Conservation (phyloP, 441 rosid species). For the Erodium chrysanthum region DNA sequence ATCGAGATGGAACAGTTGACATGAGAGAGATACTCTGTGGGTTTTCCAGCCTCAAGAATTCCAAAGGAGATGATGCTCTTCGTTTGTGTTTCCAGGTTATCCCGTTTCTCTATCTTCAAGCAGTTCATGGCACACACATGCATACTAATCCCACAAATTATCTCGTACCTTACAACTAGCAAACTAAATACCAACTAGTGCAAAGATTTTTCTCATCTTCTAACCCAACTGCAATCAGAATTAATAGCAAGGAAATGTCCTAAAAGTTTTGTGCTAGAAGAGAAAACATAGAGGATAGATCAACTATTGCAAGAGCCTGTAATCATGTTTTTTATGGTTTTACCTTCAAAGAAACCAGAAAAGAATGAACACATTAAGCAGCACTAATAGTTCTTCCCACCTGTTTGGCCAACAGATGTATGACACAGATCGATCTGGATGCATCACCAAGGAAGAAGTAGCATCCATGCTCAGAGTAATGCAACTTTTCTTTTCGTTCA, state of each 20-base stretch:
- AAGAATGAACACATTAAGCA: not conserved
- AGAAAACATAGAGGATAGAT: not conserved
- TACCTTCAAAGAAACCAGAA: conserved; percentile 1
- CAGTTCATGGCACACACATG: not conserved
- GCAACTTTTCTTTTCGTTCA: conserved; percentile 6
- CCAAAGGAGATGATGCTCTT: conserved; percentile 57
- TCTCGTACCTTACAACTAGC: not conserved
- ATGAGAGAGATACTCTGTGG: conserved; percentile 71
- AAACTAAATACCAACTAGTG: not conserved
- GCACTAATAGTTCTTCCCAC: not conserved
- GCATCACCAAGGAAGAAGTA: conserved; percentile 66
- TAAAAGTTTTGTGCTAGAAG: not conserved
- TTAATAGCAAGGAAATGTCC: not conserved
- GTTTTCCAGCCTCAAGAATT: conserved; percentile 59
- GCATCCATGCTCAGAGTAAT: conserved; percentile 63
- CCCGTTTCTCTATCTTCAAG: not conserved
- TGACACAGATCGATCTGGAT: conserved; percentile 56
- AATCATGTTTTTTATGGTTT: not conserved
- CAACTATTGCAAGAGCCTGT: conserved; percentile 5
- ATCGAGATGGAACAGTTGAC: conserved; percentile 61
- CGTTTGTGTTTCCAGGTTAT: conserved; percentile 59
- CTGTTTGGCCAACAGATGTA: conserved; percentile 39
- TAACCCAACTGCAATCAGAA: not conserved
- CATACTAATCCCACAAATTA: not conserved
- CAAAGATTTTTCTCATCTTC: not conserved